Evolutionary conservation across 805 yeast genomes (phyloP), one percentile per base, ranked within the genome.

Genomic region (Metschnikowia chrysomelidarum): DNA sequence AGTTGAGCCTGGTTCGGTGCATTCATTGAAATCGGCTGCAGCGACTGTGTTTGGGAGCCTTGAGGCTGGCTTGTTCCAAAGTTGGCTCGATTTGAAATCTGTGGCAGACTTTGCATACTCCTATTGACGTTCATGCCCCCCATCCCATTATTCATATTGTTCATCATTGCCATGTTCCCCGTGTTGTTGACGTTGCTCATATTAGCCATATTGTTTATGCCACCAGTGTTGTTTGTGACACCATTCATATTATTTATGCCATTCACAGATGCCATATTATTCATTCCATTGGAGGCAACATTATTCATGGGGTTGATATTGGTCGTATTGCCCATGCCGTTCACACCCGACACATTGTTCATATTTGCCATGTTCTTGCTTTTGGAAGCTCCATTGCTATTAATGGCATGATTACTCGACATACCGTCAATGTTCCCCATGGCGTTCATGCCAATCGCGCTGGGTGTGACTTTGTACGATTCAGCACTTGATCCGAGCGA

Each of bases 141-240:
- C 47, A 43, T 49, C 22, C 34, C 40, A 13, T 42, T 46, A 14
- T 24, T 31, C 28, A 10, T 19, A 30, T 24, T 47, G 39, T 24
- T 27, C 41, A 28, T 27, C 28, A 28, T 27, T 5, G 24, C 23
- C 22, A 38, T 27, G 36, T 27, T 42, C 21, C 26, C 44, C 24
- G 41, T 38, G 35, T 38, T 34, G 37, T 38, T 35, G 33, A 43
- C 41, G 21, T 20, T 35, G 10, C 24, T 21, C 25, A 37, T 30
- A 35, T 24, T 47, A 26, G 22, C 17, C 26, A 25, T 39, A 19
- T 40, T 36, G 44, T 24, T 43, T 47, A 32, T 32, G 38, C 24
- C 45, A 43, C 15, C 31, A 24, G 19, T 41, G 50, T 12, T 41
- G 44, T 9, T 17, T 19, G 15, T 38, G 48, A 20, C 45, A n/a